Evolutionary conservation across 495 filamentous ascomycete genomes (phyloP).

Genomic region (Penicillium angulare): DNA sequence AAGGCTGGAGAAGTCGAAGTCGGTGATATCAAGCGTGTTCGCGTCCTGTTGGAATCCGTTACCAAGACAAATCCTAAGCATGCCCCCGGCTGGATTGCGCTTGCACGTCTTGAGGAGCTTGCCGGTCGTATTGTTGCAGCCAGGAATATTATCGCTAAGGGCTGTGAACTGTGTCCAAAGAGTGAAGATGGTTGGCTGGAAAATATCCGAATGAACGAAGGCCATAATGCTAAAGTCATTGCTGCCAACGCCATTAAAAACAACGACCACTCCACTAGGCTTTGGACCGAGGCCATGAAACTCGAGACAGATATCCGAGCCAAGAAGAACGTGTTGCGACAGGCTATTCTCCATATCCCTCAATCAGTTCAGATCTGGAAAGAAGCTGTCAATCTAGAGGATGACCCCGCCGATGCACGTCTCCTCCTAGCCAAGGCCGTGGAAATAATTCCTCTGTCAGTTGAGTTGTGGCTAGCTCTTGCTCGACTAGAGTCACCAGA

Average conservation of each 20-base stretch:
- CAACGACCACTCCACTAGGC: constrained; percentile 80
- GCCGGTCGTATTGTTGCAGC: constrained; percentile 89
- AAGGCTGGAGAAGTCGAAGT: constrained; percentile 78
- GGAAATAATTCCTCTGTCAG: constrained; percentile 86
- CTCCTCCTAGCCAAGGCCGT: constrained; percentile 89
- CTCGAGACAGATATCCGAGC: constrained; percentile 75
- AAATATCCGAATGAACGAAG: constrained; percentile 87
- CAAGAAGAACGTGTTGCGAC: constrained; percentile 86
- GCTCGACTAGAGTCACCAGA: constrained; percentile 84
- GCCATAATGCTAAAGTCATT: constrained; percentile 90
- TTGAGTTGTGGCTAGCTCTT: constrained; percentile 93
- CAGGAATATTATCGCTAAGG: constrained; percentile 77
- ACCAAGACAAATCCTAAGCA: constrained; percentile 95
- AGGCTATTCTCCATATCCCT: constrained; percentile 84
- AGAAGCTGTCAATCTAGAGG: constrained; percentile 92
- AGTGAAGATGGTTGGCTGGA: constrained; percentile 96
- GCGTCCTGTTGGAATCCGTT: constrained; percentile 88
- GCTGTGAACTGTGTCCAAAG: constrained; percentile 86
- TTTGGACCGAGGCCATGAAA: constrained; percentile 96
- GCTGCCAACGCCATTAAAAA: constrained; percentile 91
- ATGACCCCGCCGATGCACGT: constrained; percentile 80
- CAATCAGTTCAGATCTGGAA: constrained; percentile 96
- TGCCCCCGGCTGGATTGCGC: constrained; percentile 94
- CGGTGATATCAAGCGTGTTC: constrained; percentile 93
- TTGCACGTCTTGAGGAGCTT: constrained; percentile 86